Conservation (phyloP, 306 rosid species). For the Acacia confusa region DNA sequence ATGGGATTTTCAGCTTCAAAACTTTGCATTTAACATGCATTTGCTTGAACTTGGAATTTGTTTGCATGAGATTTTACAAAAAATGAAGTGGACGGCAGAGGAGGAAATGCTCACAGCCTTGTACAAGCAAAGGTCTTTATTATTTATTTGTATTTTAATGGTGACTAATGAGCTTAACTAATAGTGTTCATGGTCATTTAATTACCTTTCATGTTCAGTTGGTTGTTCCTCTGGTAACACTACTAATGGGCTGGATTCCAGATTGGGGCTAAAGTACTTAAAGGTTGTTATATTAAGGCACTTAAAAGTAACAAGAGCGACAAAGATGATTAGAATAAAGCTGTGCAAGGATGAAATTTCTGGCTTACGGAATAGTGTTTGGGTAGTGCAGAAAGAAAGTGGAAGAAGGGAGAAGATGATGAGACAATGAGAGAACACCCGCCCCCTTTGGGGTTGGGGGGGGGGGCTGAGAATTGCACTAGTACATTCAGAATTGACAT, state of each 20-base stretch:
- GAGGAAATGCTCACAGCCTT: background rate
- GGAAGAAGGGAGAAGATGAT: background rate
- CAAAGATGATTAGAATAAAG: background rate
- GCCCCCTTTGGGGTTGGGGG: too few relatives aligned
- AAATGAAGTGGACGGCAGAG: background rate
- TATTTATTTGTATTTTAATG: background rate
- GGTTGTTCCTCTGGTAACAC: background rate
- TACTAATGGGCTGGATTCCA: background rate
- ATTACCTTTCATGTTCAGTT: background rate
- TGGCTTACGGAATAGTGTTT: background rate
- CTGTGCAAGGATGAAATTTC: background rate
- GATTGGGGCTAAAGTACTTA: background rate
- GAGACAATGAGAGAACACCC: background rate
- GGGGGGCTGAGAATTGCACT: too few relatives aligned
- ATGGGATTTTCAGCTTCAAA: background rate
- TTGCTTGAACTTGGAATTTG: constrained; percentile 1
- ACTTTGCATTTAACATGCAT: background rate
- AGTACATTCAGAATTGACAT: too few relatives aligned
- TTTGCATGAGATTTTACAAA: background rate
- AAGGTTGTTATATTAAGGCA: background rate
- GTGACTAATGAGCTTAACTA: background rate
- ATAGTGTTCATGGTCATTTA: background rate
- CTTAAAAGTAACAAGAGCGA: background rate
- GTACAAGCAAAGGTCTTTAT: background rate
- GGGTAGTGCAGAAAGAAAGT: background rate